Evolutionary conservation across 768 basidiomycete species (phyloP).

Genomic region (Lyophyllum atratum): DNA sequence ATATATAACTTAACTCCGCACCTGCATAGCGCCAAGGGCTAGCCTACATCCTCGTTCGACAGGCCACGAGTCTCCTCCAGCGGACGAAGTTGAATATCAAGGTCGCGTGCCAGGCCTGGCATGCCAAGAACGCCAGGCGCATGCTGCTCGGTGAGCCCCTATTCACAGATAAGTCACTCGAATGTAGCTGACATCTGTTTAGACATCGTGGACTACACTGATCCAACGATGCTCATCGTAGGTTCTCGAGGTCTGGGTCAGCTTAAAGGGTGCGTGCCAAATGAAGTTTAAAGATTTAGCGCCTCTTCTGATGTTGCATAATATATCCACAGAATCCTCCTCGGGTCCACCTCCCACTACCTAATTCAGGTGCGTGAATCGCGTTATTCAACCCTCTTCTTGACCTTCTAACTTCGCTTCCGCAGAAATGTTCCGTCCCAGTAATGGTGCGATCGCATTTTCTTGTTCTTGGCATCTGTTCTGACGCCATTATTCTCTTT

Average conservation of each 20-base stretch:
- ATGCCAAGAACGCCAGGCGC: constrained; percentile 92
- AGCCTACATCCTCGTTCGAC: constrained; percentile 86
- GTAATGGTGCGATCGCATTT: constrained; percentile 69
- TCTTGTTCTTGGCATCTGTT: neutral
- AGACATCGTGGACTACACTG: constrained; percentile 85
- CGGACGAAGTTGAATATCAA: constrained; percentile 87
- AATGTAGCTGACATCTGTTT: neutral
- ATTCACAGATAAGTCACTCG: neutral
- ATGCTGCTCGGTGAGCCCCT: constrained; percentile 71
- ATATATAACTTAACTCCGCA: constrained; percentile 4
- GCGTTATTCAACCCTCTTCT: neutral
- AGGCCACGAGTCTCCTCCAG: constrained; percentile 87
- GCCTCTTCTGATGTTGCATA: neutral
- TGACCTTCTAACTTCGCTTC: neutral
- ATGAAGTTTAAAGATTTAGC: neutral
- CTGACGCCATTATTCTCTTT: neutral
- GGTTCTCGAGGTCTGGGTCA: constrained; percentile 91
- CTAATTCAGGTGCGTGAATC: constrained; percentile 69
- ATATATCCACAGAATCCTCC: constrained; percentile 63
- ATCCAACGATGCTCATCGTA: constrained; percentile 92
- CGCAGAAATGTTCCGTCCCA: constrained; percentile 87
- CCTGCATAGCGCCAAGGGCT: constrained; percentile 76
- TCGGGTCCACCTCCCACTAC: constrained; percentile 95
- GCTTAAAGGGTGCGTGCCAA: constrained; percentile 71
- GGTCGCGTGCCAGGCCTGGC: constrained; percentile 92